Conservation (phyloP, 352 stramenopile species). For the Globisporangium barbulae region DNA sequence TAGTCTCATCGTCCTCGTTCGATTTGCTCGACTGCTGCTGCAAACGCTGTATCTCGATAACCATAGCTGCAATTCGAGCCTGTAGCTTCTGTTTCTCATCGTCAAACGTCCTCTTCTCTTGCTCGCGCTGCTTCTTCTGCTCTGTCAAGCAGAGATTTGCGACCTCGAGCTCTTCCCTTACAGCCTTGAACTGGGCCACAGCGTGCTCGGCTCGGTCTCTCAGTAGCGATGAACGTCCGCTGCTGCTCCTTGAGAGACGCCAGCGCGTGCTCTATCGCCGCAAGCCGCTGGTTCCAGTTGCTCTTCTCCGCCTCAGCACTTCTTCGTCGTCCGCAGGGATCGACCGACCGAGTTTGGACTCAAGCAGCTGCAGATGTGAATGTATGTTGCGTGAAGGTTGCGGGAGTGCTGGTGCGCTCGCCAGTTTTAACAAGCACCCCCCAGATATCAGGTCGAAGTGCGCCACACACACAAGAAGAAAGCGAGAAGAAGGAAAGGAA, state of each 20-base stretch:
- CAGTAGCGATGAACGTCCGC: constrained; percentile 25
- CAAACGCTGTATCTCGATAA: background rate
- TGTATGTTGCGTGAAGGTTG: too few relatives aligned
- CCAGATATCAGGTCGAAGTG: background rate
- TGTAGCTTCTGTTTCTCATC: constrained; percentile 26
- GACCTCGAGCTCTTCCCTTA: constrained; percentile 54
- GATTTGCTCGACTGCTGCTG: background rate
- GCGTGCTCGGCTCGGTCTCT: constrained; percentile 48
- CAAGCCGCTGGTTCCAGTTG: constrained; percentile 59
- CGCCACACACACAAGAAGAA: background rate
- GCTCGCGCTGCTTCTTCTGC: constrained; percentile 58
- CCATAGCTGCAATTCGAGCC: constrained; percentile 19
- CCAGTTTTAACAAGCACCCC: too few relatives aligned
- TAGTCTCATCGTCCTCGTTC: background rate
- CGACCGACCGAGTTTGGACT: constrained; percentile 46
- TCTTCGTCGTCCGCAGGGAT: constrained; percentile 53
- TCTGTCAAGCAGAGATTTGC: constrained; percentile 74
- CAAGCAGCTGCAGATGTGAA: constrained; percentile 39
- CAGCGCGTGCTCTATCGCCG: constrained; percentile 51
- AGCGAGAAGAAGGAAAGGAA: background rate
- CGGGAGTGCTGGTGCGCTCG: too few relatives aligned
- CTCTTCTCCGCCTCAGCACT: constrained; percentile 39
- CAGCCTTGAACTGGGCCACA: constrained; percentile 29
- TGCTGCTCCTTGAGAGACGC: constrained; percentile 43
- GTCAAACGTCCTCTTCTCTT: constrained; percentile 26